phyloP scores from a whole-genome alignment of 2,329 filamentous ascomycete species.

The Ciborinia camelliae region DNA sequence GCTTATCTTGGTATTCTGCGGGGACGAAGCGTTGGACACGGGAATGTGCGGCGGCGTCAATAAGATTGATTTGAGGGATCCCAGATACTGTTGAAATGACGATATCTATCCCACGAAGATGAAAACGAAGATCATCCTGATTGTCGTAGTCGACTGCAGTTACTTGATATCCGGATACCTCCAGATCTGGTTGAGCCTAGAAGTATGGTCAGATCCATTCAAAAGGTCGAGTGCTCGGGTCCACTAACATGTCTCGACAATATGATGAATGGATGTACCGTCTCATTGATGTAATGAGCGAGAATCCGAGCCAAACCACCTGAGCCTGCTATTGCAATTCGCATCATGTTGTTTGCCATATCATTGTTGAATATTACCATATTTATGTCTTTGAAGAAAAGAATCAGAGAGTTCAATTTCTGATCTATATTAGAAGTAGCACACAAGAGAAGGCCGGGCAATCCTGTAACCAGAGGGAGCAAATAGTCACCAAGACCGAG shows the following conservation, averaged over 20 bases:
- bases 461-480: slow-evolving; percentile 1
- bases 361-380: background rate
- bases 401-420: background rate
- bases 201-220: background rate
- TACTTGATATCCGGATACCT: slow-evolving; percentile 55
- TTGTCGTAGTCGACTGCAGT: slow-evolving; percentile 65
- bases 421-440: background rate
- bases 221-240: slow-evolving; percentile 15
- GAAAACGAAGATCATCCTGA: slow-evolving; percentile 56
- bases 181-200: slow-evolving; percentile 40
- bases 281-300: slow-evolving; percentile 58
- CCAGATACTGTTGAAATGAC: slow-evolving; percentile 73
- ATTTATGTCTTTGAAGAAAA: background rate
- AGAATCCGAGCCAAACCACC: slow-evolving; percentile 57
- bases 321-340: slow-evolving; percentile 60
- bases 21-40: slow-evolving; percentile 68
- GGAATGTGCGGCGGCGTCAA: slow-evolving; percentile 64
- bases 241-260: slow-evolving; percentile 60
- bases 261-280: slow-evolving; percentile 66
- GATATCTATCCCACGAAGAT: slow-evolving; percentile 68
- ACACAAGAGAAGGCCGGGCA: background rate
- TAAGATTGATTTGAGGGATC: slow-evolving; percentile 63
- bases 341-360: slow-evolving; percentile 43
- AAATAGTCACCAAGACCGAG: background rate
- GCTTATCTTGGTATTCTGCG: slow-evolving; percentile 69